phyloP scores from a whole-genome alignment of 2,329 filamentous ascomycete genomes.

The Aspergillus ustus region DNA sequence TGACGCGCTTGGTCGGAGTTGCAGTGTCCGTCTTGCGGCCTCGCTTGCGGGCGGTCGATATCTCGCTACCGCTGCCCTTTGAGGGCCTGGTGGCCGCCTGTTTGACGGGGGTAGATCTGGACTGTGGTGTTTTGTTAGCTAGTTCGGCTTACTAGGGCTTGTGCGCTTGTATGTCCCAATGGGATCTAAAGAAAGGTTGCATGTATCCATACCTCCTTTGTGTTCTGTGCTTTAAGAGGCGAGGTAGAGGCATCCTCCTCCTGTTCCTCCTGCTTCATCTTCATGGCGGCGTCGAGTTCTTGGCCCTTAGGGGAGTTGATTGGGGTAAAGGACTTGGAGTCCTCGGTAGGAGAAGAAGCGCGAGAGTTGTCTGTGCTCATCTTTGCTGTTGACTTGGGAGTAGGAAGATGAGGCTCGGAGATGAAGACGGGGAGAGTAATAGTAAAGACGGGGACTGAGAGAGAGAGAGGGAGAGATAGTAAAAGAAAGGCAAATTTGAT shows the following conservation, averaged over 20 bases:
- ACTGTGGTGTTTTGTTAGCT: background rate
- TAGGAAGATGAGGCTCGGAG: background rate
- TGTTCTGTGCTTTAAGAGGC: background rate
- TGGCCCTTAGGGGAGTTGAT: constrained; percentile 10
- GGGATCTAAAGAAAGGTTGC: too few species aligned
- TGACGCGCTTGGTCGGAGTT: background rate
- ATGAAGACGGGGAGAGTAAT: background rate
- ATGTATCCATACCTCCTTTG: background rate
- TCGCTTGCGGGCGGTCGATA: background rate
- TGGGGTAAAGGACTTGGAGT: constrained; percentile 7
- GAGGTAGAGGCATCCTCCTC: background rate
- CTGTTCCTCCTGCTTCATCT: background rate
- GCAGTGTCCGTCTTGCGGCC: background rate
- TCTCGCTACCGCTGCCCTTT: background rate
- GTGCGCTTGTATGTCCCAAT: too few species aligned
- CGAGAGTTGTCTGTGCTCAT: background rate
- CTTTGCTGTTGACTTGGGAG: background rate
- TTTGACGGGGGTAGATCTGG: background rate
- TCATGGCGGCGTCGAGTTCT: background rate
- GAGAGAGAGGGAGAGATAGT: background rate
- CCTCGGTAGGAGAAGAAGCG: background rate
- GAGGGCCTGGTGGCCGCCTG: background rate
- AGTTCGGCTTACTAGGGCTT: background rate
- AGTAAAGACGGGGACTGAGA: background rate
- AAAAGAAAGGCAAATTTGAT: background rate